Evolutionary conservation across 2,329 filamentous ascomycete genomes (phyloP).

Genomic region (Colletotrichum sp.): DNA sequence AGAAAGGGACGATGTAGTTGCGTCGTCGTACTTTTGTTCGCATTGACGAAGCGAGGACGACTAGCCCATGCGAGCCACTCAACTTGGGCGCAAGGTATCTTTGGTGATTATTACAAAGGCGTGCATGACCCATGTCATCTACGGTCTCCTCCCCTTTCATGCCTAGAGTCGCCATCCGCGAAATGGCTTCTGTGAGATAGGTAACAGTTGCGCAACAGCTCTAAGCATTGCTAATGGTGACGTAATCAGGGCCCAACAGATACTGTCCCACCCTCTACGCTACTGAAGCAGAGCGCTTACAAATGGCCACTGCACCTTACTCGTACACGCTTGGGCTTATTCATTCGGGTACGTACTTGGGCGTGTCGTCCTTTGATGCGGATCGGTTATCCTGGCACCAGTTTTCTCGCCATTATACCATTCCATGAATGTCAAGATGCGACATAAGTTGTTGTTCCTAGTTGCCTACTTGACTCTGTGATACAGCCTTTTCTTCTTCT

Average conservation of each 20-base stretch:
- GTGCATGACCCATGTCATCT: neutral
- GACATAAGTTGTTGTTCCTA: neutral
- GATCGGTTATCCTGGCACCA: neutral
- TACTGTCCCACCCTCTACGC: neutral
- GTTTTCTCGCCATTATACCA: neutral
- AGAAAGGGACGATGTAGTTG: neutral
- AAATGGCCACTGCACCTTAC: conserved; percentile 7
- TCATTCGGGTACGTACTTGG: neutral
- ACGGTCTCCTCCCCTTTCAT: neutral
- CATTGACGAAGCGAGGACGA: neutral
- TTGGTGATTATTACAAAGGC: neutral
- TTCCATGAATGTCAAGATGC: neutral
- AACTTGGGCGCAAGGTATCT: neutral
- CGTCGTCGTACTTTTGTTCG: neutral
- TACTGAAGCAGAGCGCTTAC: neutral
- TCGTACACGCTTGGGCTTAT: neutral
- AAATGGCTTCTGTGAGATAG: neutral
- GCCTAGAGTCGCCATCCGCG: neutral
- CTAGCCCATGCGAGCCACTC: neutral
- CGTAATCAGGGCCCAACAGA: conserved; percentile 28
- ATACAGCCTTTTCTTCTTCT: neutral
- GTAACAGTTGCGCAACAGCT: neutral
- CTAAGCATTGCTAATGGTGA: conserved; percentile 37
- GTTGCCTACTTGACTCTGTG: neutral
- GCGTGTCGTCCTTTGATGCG: neutral